phyloP scores from a whole-genome alignment of 768 basidiomycete genomes.

The Coprinopsis sp. region DNA sequence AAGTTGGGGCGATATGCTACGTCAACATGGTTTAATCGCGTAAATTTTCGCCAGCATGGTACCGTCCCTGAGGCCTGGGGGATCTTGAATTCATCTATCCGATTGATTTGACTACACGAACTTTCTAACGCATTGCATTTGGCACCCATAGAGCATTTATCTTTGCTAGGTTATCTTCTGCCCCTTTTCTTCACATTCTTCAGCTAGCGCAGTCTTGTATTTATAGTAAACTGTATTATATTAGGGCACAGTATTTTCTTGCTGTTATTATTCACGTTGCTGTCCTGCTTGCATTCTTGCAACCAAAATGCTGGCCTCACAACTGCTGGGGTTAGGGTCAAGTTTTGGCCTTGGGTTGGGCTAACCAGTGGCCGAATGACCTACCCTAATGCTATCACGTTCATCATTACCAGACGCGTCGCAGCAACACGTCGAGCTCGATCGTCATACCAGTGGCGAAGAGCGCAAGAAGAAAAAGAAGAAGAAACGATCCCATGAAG shows the following conservation, averaged over 20 bases:
- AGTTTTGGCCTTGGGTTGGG: no score
- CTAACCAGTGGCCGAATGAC: no score
- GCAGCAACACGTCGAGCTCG: slow-evolving; percentile 13
- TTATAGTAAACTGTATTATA: not conserved
- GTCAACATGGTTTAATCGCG: slow-evolving; percentile 10
- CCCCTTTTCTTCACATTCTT: no score
- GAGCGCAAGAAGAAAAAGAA: slow-evolving; percentile 32
- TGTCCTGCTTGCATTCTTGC: no score
- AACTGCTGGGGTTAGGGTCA: no score
- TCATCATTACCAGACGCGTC: slow-evolving; percentile 17
- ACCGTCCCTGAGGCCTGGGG: no score
- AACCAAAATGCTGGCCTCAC: no score
- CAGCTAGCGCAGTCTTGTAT: not conserved
- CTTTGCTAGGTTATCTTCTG: no score
- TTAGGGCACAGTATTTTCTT: no score
- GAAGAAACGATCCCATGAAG: slow-evolving; percentile 32
- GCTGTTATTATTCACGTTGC: no score
- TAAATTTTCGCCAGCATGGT: not conserved
- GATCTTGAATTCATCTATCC: not conserved
- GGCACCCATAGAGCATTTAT: slow-evolving; percentile 2
- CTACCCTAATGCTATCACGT: slow-evolving; percentile 42
- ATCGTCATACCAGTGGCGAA: slow-evolving; percentile 6
- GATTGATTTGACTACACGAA: not conserved
- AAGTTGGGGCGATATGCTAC: slow-evolving; percentile 5
- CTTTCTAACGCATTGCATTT: not conserved